A percentile compares a stretch with the other conserved stretches of the same genome.
Conservation (phyloP, 2,329 filamentous ascomycete species). For the Bipolaris victoriae region DNA sequence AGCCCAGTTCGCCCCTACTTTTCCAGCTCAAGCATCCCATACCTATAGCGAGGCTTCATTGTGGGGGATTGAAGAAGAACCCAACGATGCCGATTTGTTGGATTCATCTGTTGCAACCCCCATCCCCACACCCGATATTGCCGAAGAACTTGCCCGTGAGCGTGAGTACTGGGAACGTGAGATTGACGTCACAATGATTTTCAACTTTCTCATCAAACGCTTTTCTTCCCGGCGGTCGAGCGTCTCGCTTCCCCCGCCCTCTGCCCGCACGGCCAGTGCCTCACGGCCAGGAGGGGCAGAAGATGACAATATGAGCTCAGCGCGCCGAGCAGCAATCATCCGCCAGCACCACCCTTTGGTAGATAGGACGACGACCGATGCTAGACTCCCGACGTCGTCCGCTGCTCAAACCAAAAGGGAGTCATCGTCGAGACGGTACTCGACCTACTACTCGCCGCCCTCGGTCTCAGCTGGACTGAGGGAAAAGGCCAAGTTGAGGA, state of each 20-base stretch:
- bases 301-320: slow-evolving; percentile 45
- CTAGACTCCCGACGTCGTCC: slow-evolving; percentile 36
- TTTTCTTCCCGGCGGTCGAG: slow-evolving; percentile 47
- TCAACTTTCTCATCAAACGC: slow-evolving; percentile 64
- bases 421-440: slow-evolving; percentile 13
- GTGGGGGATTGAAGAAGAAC: slow-evolving; percentile 71
- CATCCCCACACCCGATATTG: slow-evolving; percentile 22
- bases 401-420: slow-evolving; percentile 23
- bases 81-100: slow-evolving; percentile 51
- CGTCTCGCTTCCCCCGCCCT: slow-evolving; percentile 22
- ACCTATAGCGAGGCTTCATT: slow-evolving; percentile 60
- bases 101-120: slow-evolving; percentile 51
- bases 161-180: slow-evolving; percentile 91
- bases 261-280: neutral
- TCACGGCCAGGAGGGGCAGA: slow-evolving; percentile 34
- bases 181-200: slow-evolving; percentile 88
- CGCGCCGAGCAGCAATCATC: slow-evolving; percentile 79
- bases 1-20: slow-evolving; percentile 59
- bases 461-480: neutral
- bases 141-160: slow-evolving; percentile 53
- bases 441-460: slow-evolving; percentile 10
- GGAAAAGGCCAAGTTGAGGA: slow-evolving; percentile 26
- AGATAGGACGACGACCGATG: slow-evolving; percentile 54
- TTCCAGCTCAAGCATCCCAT: slow-evolving; percentile 41
- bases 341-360: slow-evolving; percentile 89